Conservation (phyloP, 2,329 filamentous ascomycete genomes). For the Diaporthe destruens region DNA sequence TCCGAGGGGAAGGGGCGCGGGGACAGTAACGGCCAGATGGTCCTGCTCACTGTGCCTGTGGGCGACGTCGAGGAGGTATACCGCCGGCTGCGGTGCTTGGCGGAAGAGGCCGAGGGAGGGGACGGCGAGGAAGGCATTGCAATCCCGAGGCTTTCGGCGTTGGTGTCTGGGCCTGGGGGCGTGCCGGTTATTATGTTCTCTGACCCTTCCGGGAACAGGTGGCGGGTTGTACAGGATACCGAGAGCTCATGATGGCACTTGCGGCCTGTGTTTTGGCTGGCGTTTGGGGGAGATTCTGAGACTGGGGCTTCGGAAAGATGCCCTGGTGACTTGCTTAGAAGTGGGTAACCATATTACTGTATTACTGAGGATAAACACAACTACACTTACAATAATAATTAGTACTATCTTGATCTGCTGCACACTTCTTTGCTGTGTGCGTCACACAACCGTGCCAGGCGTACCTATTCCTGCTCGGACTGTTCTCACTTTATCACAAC, state of each 20-base stretch:
- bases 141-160: not conserved
- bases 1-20: not conserved
- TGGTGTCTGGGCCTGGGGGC: not conserved
- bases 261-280: not conserved
- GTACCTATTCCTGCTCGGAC: not conserved
- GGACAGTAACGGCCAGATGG: not conserved
- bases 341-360: not conserved
- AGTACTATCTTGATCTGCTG: not conserved
- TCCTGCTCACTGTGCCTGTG: constrained; percentile 33
- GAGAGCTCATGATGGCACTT: not conserved
- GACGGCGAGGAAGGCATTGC: not conserved
- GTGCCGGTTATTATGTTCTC: constrained; percentile 10
- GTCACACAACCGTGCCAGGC: not conserved
- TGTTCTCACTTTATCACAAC: not conserved
- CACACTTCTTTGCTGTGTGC: not conserved
- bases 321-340: not conserved
- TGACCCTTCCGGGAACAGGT: constrained; percentile 31
- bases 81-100: constrained; percentile 6
- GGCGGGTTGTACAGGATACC: constrained; percentile 18
- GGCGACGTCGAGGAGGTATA: constrained; percentile 15
- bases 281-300: not conserved
- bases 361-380: not conserved
- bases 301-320: not conserved
- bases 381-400: not conserved
- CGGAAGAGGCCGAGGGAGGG: not conserved